Evolutionary conservation across 768 basidiomycete species (phyloP).

Genomic region (Russula griseocarnosa): DNA sequence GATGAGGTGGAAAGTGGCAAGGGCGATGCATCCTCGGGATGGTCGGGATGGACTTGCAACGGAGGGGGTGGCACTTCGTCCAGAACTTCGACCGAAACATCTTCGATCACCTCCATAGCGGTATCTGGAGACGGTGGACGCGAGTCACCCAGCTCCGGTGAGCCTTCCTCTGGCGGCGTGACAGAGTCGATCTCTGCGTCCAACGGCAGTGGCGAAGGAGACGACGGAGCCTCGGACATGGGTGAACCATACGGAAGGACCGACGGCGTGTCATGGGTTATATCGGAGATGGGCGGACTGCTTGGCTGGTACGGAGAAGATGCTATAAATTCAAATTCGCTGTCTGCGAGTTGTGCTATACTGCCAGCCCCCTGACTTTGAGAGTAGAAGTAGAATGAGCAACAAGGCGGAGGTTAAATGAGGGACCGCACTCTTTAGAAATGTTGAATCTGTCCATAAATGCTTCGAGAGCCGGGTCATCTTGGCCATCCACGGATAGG

Average conservation of each 20-base stretch:
- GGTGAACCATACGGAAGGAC: slow-evolving; percentile 27
- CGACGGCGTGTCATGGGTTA: slow-evolving; percentile 5
- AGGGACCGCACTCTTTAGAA: slow-evolving; percentile 43
- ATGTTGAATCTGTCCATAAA: slow-evolving; percentile 61
- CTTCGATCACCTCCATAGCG: slow-evolving; percentile 16
- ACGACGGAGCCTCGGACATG: slow-evolving; percentile 28
- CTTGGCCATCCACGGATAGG: slow-evolving; percentile 41
- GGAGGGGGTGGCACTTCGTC: slow-evolving; percentile 10
- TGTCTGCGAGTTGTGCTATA: slow-evolving; percentile 30
- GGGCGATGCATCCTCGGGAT: background rate
- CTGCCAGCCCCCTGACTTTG: slow-evolving; percentile 39
- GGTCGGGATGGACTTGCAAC: background rate
- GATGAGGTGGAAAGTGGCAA: background rate
- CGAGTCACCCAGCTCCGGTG: slow-evolving; percentile 4
- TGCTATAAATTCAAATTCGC: slow-evolving; percentile 24
- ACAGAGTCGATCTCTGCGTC: slow-evolving; percentile 6
- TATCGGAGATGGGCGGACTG: slow-evolving; percentile 15
- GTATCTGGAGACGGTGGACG: slow-evolving; percentile 14
- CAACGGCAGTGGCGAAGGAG: slow-evolving; percentile 23
- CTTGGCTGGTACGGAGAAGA: slow-evolving; percentile 22
- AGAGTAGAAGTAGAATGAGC: slow-evolving; percentile 16
- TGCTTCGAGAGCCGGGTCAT: slow-evolving; percentile 39
- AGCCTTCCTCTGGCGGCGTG: slow-evolving; percentile 7
- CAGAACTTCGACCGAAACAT: slow-evolving; percentile 6
- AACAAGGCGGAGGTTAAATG: background rate